Conservation (phyloP, 2,329 filamentous ascomycete species). For the Fusarium domesticum region DNA sequence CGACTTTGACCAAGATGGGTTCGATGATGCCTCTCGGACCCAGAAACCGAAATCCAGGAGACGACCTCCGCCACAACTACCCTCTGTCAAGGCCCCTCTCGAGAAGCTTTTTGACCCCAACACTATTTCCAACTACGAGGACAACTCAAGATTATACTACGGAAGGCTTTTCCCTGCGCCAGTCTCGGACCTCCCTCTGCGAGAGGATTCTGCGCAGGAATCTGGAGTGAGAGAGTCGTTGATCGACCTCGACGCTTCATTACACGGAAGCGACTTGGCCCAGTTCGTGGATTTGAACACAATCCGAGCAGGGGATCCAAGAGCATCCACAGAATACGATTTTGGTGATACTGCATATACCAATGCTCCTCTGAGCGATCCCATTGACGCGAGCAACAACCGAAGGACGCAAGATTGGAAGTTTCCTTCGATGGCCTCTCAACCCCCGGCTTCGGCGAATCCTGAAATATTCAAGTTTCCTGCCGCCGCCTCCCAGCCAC, state of each 20-base stretch:
- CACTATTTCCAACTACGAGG: conserved; percentile 61
- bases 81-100: conserved; percentile 56
- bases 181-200: conserved; percentile 52
- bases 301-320: conserved; percentile 49
- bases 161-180: conserved; percentile 43
- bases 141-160: conserved; percentile 62
- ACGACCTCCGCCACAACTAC: conserved; percentile 56
- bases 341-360: conserved; percentile 44
- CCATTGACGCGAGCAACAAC: conserved; percentile 52
- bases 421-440: conserved; percentile 49
- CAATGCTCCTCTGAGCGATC: conserved; percentile 55
- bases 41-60: conserved; percentile 52
- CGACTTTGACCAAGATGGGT: conserved; percentile 47
- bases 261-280: conserved; percentile 54
- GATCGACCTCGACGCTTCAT: conserved; percentile 62
- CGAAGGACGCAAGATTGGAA: conserved; percentile 56
- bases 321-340: conserved; percentile 49
- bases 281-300: conserved; percentile 61
- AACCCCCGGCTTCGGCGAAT: conserved; percentile 48
- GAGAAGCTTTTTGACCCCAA: conserved; percentile 66
- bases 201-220: conserved; percentile 51
- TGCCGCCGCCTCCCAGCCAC: conserved; percentile 41
- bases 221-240: conserved; percentile 58
- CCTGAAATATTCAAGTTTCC: conserved; percentile 54
- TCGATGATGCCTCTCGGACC: conserved; percentile 51